Evolutionary conservation across 768 basidiomycete genomes (phyloP).

Genomic region (Lentinus tigrinus): DNA sequence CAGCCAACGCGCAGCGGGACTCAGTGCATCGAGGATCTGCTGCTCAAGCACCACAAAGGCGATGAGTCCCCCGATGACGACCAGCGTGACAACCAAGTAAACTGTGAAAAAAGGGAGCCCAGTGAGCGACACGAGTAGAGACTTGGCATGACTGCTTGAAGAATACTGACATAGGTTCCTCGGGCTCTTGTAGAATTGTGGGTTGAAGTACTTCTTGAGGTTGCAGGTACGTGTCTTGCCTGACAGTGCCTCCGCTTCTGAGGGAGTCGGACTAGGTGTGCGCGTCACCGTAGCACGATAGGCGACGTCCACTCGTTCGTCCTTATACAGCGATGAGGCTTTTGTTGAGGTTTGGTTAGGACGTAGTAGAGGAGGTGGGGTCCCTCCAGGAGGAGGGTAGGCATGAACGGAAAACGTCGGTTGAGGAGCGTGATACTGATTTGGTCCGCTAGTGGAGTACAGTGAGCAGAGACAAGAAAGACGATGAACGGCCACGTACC

Average conservation of each 20-base stretch:
- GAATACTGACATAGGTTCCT: neutral
- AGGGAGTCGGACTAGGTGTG: conserved; percentile 34
- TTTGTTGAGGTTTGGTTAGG: neutral
- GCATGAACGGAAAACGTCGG: neutral
- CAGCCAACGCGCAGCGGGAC: neutral
- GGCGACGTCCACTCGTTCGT: neutral
- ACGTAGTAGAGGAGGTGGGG: neutral
- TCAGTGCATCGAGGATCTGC: neutral
- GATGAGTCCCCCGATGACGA: neutral
- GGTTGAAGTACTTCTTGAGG: neutral
- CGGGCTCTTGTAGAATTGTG: neutral
- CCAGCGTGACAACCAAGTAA: neutral
- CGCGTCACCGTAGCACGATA: conserved; percentile 21
- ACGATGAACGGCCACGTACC: too few species aligned
- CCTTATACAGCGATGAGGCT: neutral
- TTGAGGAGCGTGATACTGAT: too few species aligned
- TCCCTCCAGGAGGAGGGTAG: neutral
- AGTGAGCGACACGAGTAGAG: neutral
- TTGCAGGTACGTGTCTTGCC: neutral
- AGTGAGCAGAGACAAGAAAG: too few species aligned
- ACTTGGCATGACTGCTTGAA: neutral
- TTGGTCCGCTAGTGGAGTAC: too few species aligned
- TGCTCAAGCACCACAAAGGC: neutral
- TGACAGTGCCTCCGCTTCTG: conserved; percentile 28
- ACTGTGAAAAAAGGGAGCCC: neutral